Evolutionary conservation across 2,329 filamentous ascomycete species (phyloP), one percentile per base, ranked within the genome.

Genomic region (Calonectria honghensis): DNA sequence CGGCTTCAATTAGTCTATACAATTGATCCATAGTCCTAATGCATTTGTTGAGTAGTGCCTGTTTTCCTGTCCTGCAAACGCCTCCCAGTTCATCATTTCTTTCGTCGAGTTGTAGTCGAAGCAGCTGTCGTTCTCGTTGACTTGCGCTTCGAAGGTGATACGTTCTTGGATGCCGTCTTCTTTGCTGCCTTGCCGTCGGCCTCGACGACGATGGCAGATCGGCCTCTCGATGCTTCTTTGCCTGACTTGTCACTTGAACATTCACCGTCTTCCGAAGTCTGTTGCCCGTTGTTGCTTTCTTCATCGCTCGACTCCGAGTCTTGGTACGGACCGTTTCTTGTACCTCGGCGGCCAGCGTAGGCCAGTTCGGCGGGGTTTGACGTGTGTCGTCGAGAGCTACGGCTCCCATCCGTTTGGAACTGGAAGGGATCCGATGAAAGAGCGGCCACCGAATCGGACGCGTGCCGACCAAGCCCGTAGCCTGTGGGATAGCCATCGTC

Each of bases 361-460:
- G 68, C 72, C 39, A 74, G 57, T 7, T 85, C 84, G 1, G 81
- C 74, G 41, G 84, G 80, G n/a, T 85, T 85, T 20, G 85, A 84
- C 20, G 81, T 79, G 65, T 85, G 83, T 67, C 86, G 84, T 77
- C 85, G 85, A 59, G 85, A 81, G 18, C 82, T 78, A 76, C 85
- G 86, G 45, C 88, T 80, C 16, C 87, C 88, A 29, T 83, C 84
- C 5, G 87, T 88, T 82, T 91, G 89, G 79, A 88, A 91, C 75
- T 87, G 86, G 73, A 91, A 91, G 6, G 90, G 89, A 73, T 91
- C 88, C 18, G 84, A 71, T 6, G 76, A 85, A 84, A 24, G 80
- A 52, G 83, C 83, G 27, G 83, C 75, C 39, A 75, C 68, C 9
- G 86, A 83, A 73, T 91, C 89, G 5, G 89, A 90, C 18, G 83